Percentiles rank a stretch among this genome's conserved stretches.
Conservation (phyloP, 106 monocot genomes). For the Chionographis japonica region DNA sequence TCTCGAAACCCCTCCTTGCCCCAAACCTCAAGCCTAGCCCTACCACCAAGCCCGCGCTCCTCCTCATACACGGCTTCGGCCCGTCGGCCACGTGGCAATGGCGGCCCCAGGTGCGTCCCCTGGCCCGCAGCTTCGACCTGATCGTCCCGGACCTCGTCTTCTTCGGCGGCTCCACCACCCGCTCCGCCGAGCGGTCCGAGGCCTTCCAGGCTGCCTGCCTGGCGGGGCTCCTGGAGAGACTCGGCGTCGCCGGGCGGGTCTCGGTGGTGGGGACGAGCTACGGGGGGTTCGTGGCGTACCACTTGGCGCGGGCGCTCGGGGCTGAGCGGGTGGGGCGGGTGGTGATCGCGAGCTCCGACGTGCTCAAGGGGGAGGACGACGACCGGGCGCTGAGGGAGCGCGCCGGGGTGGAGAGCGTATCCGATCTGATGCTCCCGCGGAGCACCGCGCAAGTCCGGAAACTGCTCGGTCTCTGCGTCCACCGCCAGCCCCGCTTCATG, state of each 20-base stretch:
- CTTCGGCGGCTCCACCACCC: constrained; percentile 56
- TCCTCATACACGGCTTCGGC: constrained; percentile 77
- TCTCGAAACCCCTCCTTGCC: constrained; percentile 14
- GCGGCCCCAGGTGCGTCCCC: constrained; percentile 31
- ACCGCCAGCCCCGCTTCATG: constrained; percentile 16
- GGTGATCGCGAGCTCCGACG: constrained; percentile 62
- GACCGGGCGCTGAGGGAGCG: constrained; percentile 25
- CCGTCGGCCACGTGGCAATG: constrained; percentile 49
- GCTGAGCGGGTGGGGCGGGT: constrained; percentile 19
- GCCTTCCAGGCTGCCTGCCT: constrained; percentile 51
- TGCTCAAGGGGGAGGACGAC: constrained; percentile 37
- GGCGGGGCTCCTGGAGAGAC: constrained; percentile 20
- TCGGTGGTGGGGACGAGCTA: constrained; percentile 43
- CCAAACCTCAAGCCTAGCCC: background rate
- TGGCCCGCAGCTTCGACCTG: constrained; percentile 46
- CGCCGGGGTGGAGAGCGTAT: constrained; percentile 16
- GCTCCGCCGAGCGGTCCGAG: constrained; percentile 33
- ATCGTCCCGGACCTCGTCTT: constrained; percentile 66
- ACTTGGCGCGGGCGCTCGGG: constrained; percentile 33
- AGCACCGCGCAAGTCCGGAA: constrained; percentile 6
- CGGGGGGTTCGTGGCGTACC: constrained; percentile 61
- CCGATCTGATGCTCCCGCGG: constrained; percentile 34
- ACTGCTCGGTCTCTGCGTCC: constrained; percentile 15
- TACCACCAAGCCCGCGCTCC: constrained; percentile 19
- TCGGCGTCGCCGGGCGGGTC: constrained; percentile 5